Conservation (phyloP, 495 filamentous ascomycete species). For the Daldinia loculata region DNA sequence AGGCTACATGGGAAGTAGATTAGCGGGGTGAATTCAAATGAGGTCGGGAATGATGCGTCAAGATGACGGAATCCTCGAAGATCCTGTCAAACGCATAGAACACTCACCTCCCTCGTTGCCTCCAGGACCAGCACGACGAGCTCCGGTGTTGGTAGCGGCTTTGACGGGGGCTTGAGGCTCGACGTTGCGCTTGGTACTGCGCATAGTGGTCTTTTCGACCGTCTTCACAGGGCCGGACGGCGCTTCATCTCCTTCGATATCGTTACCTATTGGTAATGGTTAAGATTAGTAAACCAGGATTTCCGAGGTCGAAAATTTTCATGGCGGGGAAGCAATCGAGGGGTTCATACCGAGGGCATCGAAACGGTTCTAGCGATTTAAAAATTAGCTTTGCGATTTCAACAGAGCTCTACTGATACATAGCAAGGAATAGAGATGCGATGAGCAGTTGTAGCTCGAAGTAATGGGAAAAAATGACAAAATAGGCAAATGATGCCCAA, state of each 20-base stretch:
- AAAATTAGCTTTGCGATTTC: conserved; percentile 44
- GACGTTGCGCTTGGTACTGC: conserved; percentile 88
- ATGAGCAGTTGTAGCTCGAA: neutral
- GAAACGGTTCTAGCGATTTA: conserved; percentile 73
- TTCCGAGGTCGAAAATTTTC: conserved; percentile 39
- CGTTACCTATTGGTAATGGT: conserved; percentile 70
- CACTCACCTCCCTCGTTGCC: conserved; percentile 84
- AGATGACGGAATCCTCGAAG: conserved; percentile 2
- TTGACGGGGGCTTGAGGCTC: conserved; percentile 72
- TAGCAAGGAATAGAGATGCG: neutral
- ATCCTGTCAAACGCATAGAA: conserved; percentile 13
- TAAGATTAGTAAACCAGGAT: conserved; percentile 43
- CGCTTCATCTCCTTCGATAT: conserved; percentile 82
- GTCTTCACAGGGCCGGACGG: conserved; percentile 82
- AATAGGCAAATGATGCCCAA: conserved; percentile 7
- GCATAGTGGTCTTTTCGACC: conserved; percentile 81
- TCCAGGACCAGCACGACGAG: conserved; percentile 64
- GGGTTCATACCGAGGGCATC: conserved; percentile 82
- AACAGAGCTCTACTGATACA: conserved; percentile 16
- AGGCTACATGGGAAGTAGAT: conserved; percentile 64
- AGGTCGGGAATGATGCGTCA: neutral
- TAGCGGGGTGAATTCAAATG: conserved; percentile 13
- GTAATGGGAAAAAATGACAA: conserved; percentile 1
- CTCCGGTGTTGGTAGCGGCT: conserved; percentile 53
- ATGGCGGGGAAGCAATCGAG: conserved; percentile 39